A percentile compares a stretch with the other conserved stretches of the same genome.
Conservation (phyloP, 768 basidiomycete species). For the Leccinum boreale region DNA sequence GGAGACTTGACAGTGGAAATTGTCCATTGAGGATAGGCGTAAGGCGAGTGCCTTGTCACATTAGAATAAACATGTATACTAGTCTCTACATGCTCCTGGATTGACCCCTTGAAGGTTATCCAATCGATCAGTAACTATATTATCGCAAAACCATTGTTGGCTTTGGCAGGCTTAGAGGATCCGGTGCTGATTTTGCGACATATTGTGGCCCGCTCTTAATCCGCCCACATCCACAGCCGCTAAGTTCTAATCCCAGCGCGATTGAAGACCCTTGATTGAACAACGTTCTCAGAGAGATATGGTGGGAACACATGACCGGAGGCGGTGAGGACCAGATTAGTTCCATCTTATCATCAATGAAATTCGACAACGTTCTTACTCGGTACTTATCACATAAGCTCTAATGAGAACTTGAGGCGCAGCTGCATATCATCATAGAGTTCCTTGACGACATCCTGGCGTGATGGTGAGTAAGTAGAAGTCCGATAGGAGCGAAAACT, state of each 20-base stretch:
- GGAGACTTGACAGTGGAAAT: conserved; percentile 92
- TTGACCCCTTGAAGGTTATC: background rate
- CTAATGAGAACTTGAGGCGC: conserved; percentile 30
- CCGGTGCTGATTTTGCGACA: conserved; percentile 7
- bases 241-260: conserved; percentile 8
- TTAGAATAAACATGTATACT: conserved; percentile 21
- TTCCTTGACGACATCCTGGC: conserved; percentile 53
- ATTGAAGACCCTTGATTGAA: conserved; percentile 3
- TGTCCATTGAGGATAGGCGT: conserved; percentile 48
- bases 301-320: conserved; percentile 15
- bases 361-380: conserved; percentile 16
- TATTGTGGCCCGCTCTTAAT: conserved; percentile 6
- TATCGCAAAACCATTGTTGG: conserved; percentile 9
- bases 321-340: conserved; percentile 3
- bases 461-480: conserved; percentile 4
- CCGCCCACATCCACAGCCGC: background rate
- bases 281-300: conserved; percentile 9
- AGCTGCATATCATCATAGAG: conserved; percentile 45
- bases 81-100: conserved; percentile 10
- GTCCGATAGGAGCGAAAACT: conserved; percentile 12
- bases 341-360: conserved; percentile 19
- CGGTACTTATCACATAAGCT: conserved; percentile 18
- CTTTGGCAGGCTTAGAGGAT: conserved; percentile 8
- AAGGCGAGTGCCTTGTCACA: conserved; percentile 8
- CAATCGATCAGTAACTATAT: background rate